Evolutionary conservation across 1,139 yeast species (phyloP).

Genomic region (Debaryomyces sp.): DNA sequence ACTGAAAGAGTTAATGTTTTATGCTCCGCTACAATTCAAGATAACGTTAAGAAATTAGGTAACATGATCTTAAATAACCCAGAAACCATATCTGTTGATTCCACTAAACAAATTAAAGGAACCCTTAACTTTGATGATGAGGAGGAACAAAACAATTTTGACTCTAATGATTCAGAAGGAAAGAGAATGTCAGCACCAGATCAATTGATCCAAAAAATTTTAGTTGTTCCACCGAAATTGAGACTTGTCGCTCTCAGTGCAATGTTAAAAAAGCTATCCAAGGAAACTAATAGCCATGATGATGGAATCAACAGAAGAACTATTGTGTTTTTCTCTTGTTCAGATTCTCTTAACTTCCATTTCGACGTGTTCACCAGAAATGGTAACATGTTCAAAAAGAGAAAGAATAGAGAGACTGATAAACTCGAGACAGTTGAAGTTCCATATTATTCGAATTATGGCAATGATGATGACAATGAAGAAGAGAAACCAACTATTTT

Average conservation of each 20-base stretch:
- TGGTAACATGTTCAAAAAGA: conserved; percentile 45
- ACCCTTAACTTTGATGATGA: conserved; percentile 47
- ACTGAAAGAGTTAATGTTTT: conserved; percentile 70
- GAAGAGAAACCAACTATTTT: conserved; percentile 38
- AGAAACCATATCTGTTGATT: conserved; percentile 56
- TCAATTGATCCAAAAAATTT: conserved; percentile 76
- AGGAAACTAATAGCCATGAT: conserved; percentile 18
- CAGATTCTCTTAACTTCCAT: conserved; percentile 94
- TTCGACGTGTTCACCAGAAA: conserved; percentile 68
- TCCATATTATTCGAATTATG: conserved; percentile 21
- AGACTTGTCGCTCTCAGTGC: conserved; percentile 82
- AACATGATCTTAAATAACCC: conserved; percentile 73
- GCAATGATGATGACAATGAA: conserved; percentile 27
- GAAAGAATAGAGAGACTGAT: conserved; percentile 28
- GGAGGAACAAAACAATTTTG: conserved; percentile 35
- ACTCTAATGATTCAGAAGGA: conserved; percentile 11
- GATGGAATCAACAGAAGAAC: conserved; percentile 44
- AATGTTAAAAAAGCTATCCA: conserved; percentile 52
- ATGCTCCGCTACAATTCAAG: conserved; percentile 94
- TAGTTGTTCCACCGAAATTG: conserved; percentile 88
- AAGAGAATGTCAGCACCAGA: conserved; percentile 66
- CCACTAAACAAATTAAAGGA: conserved; percentile 22
- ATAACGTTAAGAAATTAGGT: conserved; percentile 78
- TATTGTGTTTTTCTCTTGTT: conserved; percentile 87
- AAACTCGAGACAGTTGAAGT: conserved; percentile 21